Percentiles rank a stretch among this genome's conserved stretches.
These are phyloP conservation scores for Ascochyta koolunga DNA, from an alignment of 2,329 filamentous ascomycete genomes.

Conservation along the genomic window DNA sequence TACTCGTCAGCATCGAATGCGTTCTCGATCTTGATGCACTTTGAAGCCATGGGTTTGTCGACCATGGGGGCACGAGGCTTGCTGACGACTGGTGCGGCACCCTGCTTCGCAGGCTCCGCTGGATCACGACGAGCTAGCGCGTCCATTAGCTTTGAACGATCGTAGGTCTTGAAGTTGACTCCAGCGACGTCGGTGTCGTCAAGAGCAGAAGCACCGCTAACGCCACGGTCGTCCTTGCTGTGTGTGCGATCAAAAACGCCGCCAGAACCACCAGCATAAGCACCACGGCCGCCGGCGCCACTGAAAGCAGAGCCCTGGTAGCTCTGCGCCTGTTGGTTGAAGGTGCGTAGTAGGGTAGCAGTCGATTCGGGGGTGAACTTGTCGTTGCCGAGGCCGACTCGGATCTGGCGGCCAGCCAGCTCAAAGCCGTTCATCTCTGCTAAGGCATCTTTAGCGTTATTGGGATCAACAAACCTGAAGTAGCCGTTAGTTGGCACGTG, in stretches of 20 bases:
- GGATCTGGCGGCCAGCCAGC: constrained; percentile 93
- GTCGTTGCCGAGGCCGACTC: constrained; percentile 99
- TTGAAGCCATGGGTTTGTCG: constrained; percentile 81
- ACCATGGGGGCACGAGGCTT: constrained; percentile 82
- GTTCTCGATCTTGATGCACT: constrained; percentile 92
- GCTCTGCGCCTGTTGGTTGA: constrained; percentile 67
- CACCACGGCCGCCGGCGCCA: constrained; percentile 84
- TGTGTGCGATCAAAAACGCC: constrained; percentile 88
- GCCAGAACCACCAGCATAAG: constrained; percentile 73
- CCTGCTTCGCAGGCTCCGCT: constrained; percentile 68
- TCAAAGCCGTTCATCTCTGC: constrained; percentile 99
- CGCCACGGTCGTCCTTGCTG: constrained; percentile 85
- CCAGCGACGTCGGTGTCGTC: constrained; percentile 98
- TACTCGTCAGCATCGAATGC: constrained; percentile 95
- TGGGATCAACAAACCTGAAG: constrained; percentile 85
- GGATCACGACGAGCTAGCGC: constrained; percentile 84
- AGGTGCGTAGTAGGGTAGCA: constrained; percentile 88
- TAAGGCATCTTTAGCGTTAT: constrained; percentile 89
- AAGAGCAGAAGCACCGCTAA: constrained; percentile 87
- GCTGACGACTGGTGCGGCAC: constrained; percentile 54
- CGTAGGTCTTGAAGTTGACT: constrained; percentile 99
- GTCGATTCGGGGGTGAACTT: constrained; percentile 99
- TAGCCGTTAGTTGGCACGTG: constrained; percentile 21
- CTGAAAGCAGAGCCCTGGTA: constrained; percentile 93
- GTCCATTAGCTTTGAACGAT: constrained; percentile 96